Conservation (phyloP, 768 basidiomycete species). For the Mycena capillaripes region DNA sequence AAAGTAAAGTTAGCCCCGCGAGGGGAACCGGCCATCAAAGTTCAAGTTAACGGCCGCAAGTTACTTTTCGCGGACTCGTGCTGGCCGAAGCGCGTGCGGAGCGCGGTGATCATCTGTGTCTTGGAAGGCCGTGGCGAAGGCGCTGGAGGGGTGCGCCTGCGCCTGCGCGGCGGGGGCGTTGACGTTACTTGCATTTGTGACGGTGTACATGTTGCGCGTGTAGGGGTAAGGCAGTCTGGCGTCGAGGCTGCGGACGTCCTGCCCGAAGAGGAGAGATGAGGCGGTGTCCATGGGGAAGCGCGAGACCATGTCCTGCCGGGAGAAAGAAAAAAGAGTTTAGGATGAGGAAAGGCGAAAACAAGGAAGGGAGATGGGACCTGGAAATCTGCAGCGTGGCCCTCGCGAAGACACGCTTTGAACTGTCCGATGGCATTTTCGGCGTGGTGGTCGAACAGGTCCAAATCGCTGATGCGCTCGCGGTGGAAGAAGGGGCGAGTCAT, state of each 20-base stretch:
- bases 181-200: neutral
- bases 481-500: constrained; percentile 83
- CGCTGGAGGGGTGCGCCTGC: constrained; percentile 26
- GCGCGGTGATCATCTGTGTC: constrained; percentile 57
- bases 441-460: constrained; percentile 73
- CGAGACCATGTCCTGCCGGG: constrained; percentile 63
- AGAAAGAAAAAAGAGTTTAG: neutral
- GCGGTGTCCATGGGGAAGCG: constrained; percentile 74
- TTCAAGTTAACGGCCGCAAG: too few relatives aligned
- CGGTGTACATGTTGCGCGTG: constrained; percentile 39
- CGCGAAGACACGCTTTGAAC: too few relatives aligned
- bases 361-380: too few relatives aligned
- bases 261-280: constrained; percentile 69
- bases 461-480: constrained; percentile 71
- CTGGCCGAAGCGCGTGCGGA: constrained; percentile 57
- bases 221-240: constrained; percentile 67
- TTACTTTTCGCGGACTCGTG: too few relatives aligned
- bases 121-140: constrained; percentile 65
- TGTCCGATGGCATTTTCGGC: constrained; percentile 54
- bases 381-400: too few relatives aligned
- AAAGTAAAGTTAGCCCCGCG: too few relatives aligned
- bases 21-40: too few relatives aligned
- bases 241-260: constrained; percentile 60
- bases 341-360: too few relatives aligned
- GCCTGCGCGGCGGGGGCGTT: too few relatives aligned